These are phyloP conservation scores for Letharia columbiana DNA, from an alignment of 495 filamentous ascomycete species.

Conservation along the genomic window DNA sequence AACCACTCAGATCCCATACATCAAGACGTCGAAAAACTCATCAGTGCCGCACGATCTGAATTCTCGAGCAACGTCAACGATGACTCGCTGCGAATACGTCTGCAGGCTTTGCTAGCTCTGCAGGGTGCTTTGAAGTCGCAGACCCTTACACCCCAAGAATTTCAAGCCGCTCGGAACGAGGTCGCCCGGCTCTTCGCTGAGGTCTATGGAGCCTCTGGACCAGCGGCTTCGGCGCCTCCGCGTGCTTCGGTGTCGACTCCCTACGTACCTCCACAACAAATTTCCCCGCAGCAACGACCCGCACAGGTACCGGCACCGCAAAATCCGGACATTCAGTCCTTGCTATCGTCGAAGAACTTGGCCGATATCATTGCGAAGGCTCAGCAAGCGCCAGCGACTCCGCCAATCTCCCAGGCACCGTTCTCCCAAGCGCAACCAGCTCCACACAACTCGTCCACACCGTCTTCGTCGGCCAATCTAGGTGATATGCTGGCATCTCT, in stretches of 20 bases:
- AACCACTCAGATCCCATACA: conserved; percentile 63
- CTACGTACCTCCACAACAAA: conserved; percentile 25
- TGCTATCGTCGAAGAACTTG: conserved; percentile 41
- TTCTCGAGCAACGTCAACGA: conserved; percentile 67
- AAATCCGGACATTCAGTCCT: conserved; percentile 32
- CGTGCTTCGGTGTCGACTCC: conserved; percentile 23
- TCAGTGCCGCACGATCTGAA: conserved; percentile 57
- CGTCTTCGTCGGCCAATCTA: conserved; percentile 32
- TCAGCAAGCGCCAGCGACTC: conserved; percentile 31
- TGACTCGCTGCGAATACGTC: conserved; percentile 58
- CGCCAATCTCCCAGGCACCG: conserved; percentile 13
- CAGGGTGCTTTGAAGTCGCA: conserved; percentile 71
- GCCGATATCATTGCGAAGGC: conserved; percentile 42
- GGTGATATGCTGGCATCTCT: conserved; percentile 40
- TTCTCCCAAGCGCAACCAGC: conserved; percentile 7
- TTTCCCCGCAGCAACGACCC: conserved; percentile 27
- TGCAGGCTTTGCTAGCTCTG: conserved; percentile 81
- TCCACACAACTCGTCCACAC: conserved; percentile 30
- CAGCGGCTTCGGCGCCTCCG: conserved; percentile 14
- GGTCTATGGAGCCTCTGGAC: neutral
- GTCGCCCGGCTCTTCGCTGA: conserved; percentile 54
- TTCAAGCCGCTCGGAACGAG: conserved; percentile 71
- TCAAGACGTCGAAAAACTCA: conserved; percentile 69
- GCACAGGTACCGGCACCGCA: conserved; percentile 33
- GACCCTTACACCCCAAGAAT: conserved; percentile 68